Evolutionary conservation across 192 early-diverging fungal genomes (phyloP).

Genomic region (Endogone sp.): DNA sequence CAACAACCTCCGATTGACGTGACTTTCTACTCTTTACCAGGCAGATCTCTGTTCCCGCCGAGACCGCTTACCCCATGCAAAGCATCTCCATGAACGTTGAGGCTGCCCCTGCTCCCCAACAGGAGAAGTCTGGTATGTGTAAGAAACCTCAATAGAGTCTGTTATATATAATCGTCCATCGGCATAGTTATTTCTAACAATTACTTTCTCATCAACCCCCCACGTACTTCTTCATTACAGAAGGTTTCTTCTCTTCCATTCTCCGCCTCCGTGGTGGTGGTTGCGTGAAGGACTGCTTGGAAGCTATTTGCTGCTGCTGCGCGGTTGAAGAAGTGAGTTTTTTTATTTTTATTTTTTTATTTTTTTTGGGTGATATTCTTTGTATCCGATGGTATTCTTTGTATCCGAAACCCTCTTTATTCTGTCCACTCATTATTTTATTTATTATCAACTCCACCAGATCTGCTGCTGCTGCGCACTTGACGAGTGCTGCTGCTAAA

Average conservation of each 20-base stretch:
- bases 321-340: slow-evolving; percentile 12
- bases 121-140: not conserved
- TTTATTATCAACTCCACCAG: too few species aligned
- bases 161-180: too few species aligned
- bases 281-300: slow-evolving; percentile 25
- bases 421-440: not conserved
- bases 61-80: not conserved
- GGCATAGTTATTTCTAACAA: too few species aligned
- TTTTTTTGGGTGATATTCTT: not conserved
- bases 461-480: not conserved
- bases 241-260: not conserved
- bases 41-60: not conserved
- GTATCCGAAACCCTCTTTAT: not conserved
- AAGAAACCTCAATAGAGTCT: too few species aligned
- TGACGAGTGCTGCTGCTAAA: not conserved
- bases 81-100: not conserved
- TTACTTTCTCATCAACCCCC: not conserved
- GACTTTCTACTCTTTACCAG: not conserved
- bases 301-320: slow-evolving; percentile 26
- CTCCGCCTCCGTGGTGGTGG: slow-evolving; percentile 16
- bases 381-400: not conserved
- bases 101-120: not conserved
- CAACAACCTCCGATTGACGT: not conserved
- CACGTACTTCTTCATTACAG: not conserved
- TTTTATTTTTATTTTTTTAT: not conserved